These are phyloP conservation scores for Leucocoprinus leucothites DNA, from an alignment of 768 basidiomycete species.

Conservation along the genomic window DNA sequence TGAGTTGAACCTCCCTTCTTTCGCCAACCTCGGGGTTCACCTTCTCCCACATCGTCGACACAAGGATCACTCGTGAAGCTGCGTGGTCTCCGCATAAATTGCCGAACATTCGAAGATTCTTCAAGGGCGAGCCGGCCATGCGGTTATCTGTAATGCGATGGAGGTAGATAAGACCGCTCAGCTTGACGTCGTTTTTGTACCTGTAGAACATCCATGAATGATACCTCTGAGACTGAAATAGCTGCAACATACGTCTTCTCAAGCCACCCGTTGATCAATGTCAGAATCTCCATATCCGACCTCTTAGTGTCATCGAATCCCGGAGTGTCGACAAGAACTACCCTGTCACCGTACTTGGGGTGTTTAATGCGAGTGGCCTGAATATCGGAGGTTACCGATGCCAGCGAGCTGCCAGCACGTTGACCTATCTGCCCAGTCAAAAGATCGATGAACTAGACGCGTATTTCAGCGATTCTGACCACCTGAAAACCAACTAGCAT, in stretches of 20 bases:
- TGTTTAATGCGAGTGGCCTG: conserved; percentile 24
- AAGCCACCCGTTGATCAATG: conserved; percentile 14
- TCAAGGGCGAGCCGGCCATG: conserved; percentile 11
- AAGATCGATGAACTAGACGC: conserved; percentile 23
- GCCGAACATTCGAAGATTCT: conserved; percentile 14
- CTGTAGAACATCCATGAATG: neutral
- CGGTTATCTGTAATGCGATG: conserved; percentile 15
- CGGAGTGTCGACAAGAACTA: conserved; percentile 39
- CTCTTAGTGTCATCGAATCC: conserved; percentile 32
- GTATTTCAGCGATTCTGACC: neutral
- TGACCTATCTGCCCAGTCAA: conserved; percentile 14
- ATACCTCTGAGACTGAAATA: neutral
- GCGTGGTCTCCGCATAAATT: conserved; percentile 16
- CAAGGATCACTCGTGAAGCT: conserved; percentile 13
- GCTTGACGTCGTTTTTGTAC: conserved; percentile 9
- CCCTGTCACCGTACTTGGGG: conserved; percentile 12
- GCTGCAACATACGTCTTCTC: conserved; percentile 10
- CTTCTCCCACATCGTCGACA: conserved; percentile 22
- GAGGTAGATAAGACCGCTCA: conserved; percentile 15
- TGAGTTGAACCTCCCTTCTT: conserved; percentile 40
- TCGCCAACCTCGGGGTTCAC: conserved; percentile 31
- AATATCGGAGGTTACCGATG: conserved; percentile 37
- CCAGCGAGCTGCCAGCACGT: conserved; percentile 19
- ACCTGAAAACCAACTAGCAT: neutral
- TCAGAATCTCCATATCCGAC: conserved; percentile 16